phyloP scores from a whole-genome alignment of 768 basidiomycete genomes.

The Leccinellum luteum region DNA sequence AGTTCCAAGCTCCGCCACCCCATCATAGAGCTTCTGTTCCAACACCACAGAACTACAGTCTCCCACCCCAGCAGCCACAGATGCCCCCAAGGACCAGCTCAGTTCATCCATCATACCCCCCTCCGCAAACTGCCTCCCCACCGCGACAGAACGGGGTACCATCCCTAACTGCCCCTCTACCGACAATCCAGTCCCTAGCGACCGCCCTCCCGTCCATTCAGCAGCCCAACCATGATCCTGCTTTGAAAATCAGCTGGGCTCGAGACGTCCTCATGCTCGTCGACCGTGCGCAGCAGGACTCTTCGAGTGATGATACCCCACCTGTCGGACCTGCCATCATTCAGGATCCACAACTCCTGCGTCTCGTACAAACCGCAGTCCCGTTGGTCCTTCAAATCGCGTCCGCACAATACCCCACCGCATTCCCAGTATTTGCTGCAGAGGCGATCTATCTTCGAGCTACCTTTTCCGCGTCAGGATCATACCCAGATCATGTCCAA shows the following conservation, averaged over 20 bases:
- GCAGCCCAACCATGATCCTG: conserved; percentile 53
- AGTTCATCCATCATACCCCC: conserved; percentile 14
- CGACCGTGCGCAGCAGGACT: conserved; percentile 47
- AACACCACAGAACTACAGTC: conserved; percentile 20
- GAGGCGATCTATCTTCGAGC: conserved; percentile 79
- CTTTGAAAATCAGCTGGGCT: conserved; percentile 70
- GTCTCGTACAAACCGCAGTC: conserved; percentile 63
- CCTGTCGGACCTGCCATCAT: conserved; percentile 52
- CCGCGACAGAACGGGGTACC: conserved; percentile 32
- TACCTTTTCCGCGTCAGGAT: conserved; percentile 68
- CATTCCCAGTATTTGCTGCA: conserved; percentile 45
- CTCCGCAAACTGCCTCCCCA: conserved; percentile 25
- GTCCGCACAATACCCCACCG: conserved; percentile 32
- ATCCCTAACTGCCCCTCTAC: conserved; percentile 65
- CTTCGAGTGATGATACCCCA: conserved; percentile 38
- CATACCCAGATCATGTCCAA: conserved; percentile 60
- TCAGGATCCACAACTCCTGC: conserved; percentile 55
- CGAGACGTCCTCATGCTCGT: conserved; percentile 81
- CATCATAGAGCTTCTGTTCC: conserved; percentile 24
- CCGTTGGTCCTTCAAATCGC: conserved; percentile 61
- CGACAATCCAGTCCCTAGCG: conserved; percentile 58
- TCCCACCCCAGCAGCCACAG: conserved; percentile 22
- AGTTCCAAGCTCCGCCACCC: conserved; percentile 20
- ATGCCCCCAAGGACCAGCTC: conserved; percentile 20
- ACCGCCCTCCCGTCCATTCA: conserved; percentile 52